Evolutionary conservation across 768 basidiomycete species (phyloP), one percentile per base, ranked within the genome.

Genomic region (Dacryopinax spathularia): DNA sequence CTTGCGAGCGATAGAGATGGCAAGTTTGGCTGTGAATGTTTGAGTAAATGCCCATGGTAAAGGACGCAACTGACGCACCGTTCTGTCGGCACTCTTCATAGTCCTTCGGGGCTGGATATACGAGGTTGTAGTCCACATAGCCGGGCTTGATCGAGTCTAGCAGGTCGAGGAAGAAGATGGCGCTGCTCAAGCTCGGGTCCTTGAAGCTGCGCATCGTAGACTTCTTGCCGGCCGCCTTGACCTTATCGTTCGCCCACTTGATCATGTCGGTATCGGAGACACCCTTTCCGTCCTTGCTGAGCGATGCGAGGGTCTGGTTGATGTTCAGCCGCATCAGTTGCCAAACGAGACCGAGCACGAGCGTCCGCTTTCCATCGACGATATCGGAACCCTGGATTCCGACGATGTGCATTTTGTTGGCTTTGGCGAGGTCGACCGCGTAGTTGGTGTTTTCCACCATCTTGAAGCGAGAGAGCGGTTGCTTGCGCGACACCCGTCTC

Each of bases 371-470:
- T n/a, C 87, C 92, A 70, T 99, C 95, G 64, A 94, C 91, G 67
- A 99, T 94, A 74, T 98, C 95, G 1, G 95, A 86, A 13, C 96
- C 96, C 72, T 99, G 96, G 66, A 98, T 97, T 6, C 95, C 94
- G 48, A 99, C 93, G 66, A 99, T 77, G 72, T 89, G 91, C 89
- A 99, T 89, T 44, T 88, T 86, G 70, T 89, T 94, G 74, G 91
- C 87, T 73, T 86, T 91, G 2, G 84, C 94, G 16, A 99, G 85
- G 44, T 98, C 96, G 41, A 98, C 87, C 7, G 78, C 86, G 70
- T 99, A 98, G 74, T 98, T 99, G 43, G 91, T 96, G 76, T 99
- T 98, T 77, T 99, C 96, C 29, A 99, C 92, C 33, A 87, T 86
- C 79, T 99, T 99, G 82, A 98, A 99, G 62, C 91, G 81, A 37